A percentile compares a stretch with the other conserved stretches of the same genome.
Evolutionary conservation across 345 rosid genomes (phyloP).

Genomic region (Populus nigra): DNA sequence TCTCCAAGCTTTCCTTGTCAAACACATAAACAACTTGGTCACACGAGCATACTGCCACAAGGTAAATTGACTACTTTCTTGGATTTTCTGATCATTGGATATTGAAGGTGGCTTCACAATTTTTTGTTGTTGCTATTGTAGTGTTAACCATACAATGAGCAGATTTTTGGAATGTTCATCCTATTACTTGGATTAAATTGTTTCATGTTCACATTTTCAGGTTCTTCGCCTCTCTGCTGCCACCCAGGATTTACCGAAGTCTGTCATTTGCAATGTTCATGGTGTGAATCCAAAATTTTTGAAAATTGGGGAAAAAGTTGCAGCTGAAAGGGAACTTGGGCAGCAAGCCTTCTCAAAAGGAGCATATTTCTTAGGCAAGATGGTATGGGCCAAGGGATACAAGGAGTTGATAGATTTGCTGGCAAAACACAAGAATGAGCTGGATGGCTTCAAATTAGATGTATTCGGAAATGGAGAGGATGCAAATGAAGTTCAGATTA

Average conservation of each 20-base stretch:
- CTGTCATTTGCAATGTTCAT: constrained; percentile 90
- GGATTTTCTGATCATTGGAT: background rate
- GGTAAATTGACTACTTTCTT: constrained; percentile 39
- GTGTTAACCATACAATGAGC: background rate
- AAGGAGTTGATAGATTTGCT: constrained; percentile 83
- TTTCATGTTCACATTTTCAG: constrained; percentile 35
- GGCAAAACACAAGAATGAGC: constrained; percentile 72
- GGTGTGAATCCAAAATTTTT: constrained; percentile 95
- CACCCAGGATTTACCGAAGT: constrained; percentile 88
- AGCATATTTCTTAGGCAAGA: constrained; percentile 92
- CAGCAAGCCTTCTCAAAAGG: constrained; percentile 93
- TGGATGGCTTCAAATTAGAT: constrained; percentile 79
- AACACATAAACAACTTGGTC: constrained; percentile 91
- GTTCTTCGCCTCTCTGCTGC: constrained; percentile 98
- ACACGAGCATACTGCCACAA: constrained; percentile 86
- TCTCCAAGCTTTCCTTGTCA: constrained; percentile 87
- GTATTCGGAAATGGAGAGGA: constrained; percentile 98
- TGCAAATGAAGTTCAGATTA: constrained; percentile 71
- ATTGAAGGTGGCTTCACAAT: background rate
- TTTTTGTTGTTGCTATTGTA: background rate
- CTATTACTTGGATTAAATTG: constrained; percentile 4
- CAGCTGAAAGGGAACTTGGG: constrained; percentile 79
- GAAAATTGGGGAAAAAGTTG: constrained; percentile 81
- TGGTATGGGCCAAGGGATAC: constrained; percentile 99
- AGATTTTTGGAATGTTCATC: background rate